Evolutionary conservation across 805 yeast genomes (phyloP), one percentile per base, ranked within the genome.

Genomic region (Teunomyces atbi): DNA sequence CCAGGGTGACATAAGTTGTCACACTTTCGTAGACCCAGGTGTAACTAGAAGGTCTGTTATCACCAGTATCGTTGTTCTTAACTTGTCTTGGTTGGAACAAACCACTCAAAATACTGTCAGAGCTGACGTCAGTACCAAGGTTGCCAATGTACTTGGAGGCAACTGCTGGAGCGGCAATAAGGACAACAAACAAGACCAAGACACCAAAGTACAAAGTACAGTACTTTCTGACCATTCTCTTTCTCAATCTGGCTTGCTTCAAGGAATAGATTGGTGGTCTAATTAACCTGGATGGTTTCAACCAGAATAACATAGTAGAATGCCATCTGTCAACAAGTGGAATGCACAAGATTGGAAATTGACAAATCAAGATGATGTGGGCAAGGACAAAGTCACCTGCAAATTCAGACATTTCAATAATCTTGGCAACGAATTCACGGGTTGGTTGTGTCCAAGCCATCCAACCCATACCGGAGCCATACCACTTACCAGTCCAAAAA

Each of bases 401-500:
- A 68, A 95, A 94, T 73, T 90, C 92, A 45, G 96, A 89, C 77
- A 88, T 71, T 74, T 94, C 99, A 58, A 92, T 88, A 53, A 85
- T 79, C 81, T 94, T 94, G 56, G 97, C 97, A 61, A 82, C 78
- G 63, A 89, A 89, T 75, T 94, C 99, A 78, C 99, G 89, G 44
- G 87, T 64, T 52, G 99, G 99, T 75, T 92, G 98, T 28, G 98
- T 84, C 78, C 87, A 81, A 16, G 97, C 96, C 79, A 85, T 82
- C 82, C 84, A 83, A 49, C 98, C 99, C 69, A 92, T 73, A 62
- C 96, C 94, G 50, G 88, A 77, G 49, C 96, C 94, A 68, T 91
- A 90, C 99, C 99, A 94, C 72, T 90, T 91, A 79, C 99, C 99
- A 48, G 96, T 88, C 99, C 99, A 94, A 95, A 96, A 94, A 23